Conservation (phyloP, 2,329 filamentous ascomycete species). For the Xylaria sp. region DNA sequence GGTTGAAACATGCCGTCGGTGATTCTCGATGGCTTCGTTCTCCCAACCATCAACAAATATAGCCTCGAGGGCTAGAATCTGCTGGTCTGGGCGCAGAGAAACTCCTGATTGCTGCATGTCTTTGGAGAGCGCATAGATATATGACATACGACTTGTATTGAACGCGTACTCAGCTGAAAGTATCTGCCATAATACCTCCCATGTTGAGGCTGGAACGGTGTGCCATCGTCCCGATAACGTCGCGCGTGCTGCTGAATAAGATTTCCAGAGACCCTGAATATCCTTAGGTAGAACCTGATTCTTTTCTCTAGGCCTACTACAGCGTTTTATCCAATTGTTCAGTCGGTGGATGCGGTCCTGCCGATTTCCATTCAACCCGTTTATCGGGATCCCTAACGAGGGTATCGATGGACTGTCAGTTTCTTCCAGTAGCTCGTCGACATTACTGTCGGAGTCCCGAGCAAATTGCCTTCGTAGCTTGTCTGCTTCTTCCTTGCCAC, state of each 20-base stretch:
- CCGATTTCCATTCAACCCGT: conserved; percentile 25
- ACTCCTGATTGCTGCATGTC: conserved; percentile 72
- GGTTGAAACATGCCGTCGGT: conserved; percentile 66
- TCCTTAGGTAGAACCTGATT: conserved; percentile 34
- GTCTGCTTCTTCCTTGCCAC: conserved; percentile 47
- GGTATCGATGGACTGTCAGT: conserved; percentile 32
- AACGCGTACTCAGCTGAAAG: conserved; percentile 62
- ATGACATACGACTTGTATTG: conserved; percentile 67
- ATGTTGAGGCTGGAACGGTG: conserved; percentile 68
- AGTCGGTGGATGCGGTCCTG: conserved; percentile 40
- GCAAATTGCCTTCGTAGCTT: conserved; percentile 45
- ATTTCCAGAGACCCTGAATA: conserved; percentile 55
- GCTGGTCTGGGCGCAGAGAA: conserved; percentile 65
- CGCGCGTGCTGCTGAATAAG: conserved; percentile 59
- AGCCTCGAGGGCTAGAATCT: conserved; percentile 74
- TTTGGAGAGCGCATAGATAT: conserved; percentile 69
- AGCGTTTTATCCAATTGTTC: conserved; percentile 46
- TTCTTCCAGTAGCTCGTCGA: conserved; percentile 15
- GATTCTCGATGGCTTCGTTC: conserved; percentile 69
- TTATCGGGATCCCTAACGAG: conserved; percentile 33
- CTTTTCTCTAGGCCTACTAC: conserved; percentile 32
- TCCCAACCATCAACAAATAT: conserved; percentile 71
- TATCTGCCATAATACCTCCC: conserved; percentile 73
- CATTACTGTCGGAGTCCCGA: conserved; percentile 5
- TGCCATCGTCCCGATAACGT: conserved; percentile 59